Evolutionary conservation across 2,329 filamentous ascomycete genomes (phyloP), one percentile per base, ranked within the genome.

Genomic region (Hypomyces rosellus): DNA sequence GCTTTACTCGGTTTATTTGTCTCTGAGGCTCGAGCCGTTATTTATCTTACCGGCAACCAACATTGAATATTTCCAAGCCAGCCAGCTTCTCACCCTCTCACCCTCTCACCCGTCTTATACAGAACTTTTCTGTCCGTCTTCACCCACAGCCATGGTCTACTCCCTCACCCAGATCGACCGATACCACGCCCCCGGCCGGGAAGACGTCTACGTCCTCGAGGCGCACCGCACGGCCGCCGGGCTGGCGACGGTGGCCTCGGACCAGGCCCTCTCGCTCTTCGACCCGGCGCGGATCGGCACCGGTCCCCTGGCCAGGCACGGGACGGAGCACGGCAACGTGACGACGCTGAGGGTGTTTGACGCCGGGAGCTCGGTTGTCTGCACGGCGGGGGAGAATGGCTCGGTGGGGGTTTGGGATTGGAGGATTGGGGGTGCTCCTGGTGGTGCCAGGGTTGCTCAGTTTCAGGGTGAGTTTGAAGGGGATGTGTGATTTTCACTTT

Each of bases 321-420:
- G 65, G 34, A 78, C 77, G 9, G 70, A 74, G 33, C 82, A 87
- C 55, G 74, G 76, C 5, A 85, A 85, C 54, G 70, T 89, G 57
- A 84, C 82, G 13, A 81, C 80, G 54, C 69, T 88, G 30, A 75
- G 77, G 47, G 71, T 77, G 1, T 77, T 81, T 43, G 78, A 80
- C 52, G 69, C 67, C 5, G 66, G 65, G 16, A 74, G 73, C 25
- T 75, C 74, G 4, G 62, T 84, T 16, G 72, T 89, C 5, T 81
- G 80, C 52, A 90, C 87, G 0, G 80, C 85, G 1, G 88, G 88
- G 43, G 80, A 86, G 63, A 84, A 90, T 62, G 87, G 88, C 7
- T 71, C 74, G 8, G 77, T 89, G 11, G 77, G 72, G 0, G 68
- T 86, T 44, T 86, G 84, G 82, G 86, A 89, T 68, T 61, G 84